Base-by-base conservation (phyloP, 305 asterid species). In the Fraxinus velutina region DNA sequence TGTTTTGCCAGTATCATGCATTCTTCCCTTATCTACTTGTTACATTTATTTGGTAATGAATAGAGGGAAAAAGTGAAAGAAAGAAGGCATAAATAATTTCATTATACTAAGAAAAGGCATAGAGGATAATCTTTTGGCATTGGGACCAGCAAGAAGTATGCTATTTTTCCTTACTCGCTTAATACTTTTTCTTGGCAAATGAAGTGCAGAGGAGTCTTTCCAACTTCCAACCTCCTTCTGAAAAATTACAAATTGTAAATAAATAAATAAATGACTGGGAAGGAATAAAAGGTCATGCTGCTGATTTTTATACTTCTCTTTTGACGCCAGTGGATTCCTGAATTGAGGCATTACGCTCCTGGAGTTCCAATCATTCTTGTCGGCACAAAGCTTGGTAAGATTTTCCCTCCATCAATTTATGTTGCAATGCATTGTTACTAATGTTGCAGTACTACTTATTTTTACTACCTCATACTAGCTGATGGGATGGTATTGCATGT, bases 331-430 rank as follows among this genome's bases (percentile, higher is more conserved):
- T 34, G 37, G 37, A 34, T 34, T 34, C 37, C 37, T 34, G 37
- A 34, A 34, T 34, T 34, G 37, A 34, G 37, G 37, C 37, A 34
- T 34, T 34, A 34, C 6, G 37, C 37, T 5, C 37, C 37, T 5
- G 37, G 37, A 34, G 37, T 34, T 34, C 37, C 37, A 34, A 34
- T 34, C 37, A 34, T 34, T 57, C 78, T 74, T 39, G 78, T 74
- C 13, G 78, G 78, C 22, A 74, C 78, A 19, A 74, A 74, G 76
- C 42, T 32, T 32, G 76, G 76, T 72, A 30, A 72, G 19, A 72
- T 1, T 57, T 8, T 57, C 12, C 70, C 6, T 57, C 29, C 10
- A 57, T 57, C 70, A 5, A 7, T 62, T 62, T 22, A 12, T 19
- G 6, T 21, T 62, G 13, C 3, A 21, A 19, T 22, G 71, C 71